Base-by-base conservation (phyloP, 2,329 filamentous ascomycete species). In the Epichloe festucae region DNA sequence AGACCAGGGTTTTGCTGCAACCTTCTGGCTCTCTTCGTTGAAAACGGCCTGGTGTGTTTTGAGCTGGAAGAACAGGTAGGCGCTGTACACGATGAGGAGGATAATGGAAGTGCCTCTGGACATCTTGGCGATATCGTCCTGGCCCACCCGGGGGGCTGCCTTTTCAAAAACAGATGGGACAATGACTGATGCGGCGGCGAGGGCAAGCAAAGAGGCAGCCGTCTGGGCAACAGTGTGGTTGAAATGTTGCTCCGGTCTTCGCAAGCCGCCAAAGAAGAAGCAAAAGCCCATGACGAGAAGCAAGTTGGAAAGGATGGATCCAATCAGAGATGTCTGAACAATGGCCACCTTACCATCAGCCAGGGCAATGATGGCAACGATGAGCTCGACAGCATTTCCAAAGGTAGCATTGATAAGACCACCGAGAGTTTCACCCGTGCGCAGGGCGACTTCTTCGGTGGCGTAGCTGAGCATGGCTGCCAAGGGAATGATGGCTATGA, bases 171-270 rank as follows among this genome's bases (percentile, higher is more conserved):
- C 88, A 5, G 89, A 95, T 0, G 91, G 91, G 27, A 96, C 89
- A 58, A 96, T 91, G 58, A 95, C 74, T 60, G 82, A 85, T 48
- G 83, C 84, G 39, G 94, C 86, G 14, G 86, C 84, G 19, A 95
- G 74, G 12, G 87, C 84, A 19, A 95, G 77, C 49, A 95, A 70
- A 61, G 85, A 89, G 14, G 89, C 83, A 3, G 89, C 87, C 0
- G 90, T 95, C 66, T 95, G 89, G 0, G 90, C 90, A 6, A 96
- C 89, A 0, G 87, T 91, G 36, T 86, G 81, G 72, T 96, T 95
- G 77, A 96, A 97, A 66, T 81, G 84, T 65, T 96, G 91, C 64
- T 94, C 86, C 31, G 78, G 63, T 31, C 90, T 81, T 53, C 85
- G 83, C 58, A 94, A 66, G 4, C 89, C 89, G 48, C 88, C 89